Evolutionary conservation across 2,329 filamentous ascomycete genomes (phyloP), one percentile per base, ranked within the genome.

Genomic region (Apiospora phragmitis): DNA sequence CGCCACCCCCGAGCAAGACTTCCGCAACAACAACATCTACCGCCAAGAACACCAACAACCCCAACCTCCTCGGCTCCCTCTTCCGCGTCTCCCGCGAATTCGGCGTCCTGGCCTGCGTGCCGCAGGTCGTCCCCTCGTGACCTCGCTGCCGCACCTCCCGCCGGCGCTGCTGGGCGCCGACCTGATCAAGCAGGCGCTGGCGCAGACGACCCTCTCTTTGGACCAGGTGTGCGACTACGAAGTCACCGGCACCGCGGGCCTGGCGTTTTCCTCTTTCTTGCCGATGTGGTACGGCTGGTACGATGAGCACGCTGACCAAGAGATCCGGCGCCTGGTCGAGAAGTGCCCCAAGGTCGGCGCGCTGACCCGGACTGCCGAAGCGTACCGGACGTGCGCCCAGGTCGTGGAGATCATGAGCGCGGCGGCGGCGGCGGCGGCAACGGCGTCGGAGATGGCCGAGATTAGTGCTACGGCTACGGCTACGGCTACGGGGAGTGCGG

Each of bases 261-360:
- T 70, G 1, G 67, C 69, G 1, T 76, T 74, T 47, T 76, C 76
- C 2, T 55, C 68, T 59, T 77, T 74, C 69, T 68, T 77, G 67
- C 76, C 76, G 2, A 55, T 69, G 1, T 76, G 76, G 75, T 77
- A 77, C 69, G 62, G 65, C 69, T 77, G 76, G 76, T 76, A 77
- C 70, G 66, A 71, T 45, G 68, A 29, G 7, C 69, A 76, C 49
- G 71, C 71, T 65, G 69, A 55, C 24, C 32, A 6, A 1, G 71
- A 70, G 18, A 72, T 77, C 43, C 70, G 65, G 43, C 67, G 38
- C 11, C 47, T 77, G 41, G 69, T 76, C 18, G 70, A 71, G 5
- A 73, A 70, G 41, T 77, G 76, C 68, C 70, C 75, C 14, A 68
- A 62, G 12, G 75, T 73, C 0, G 62, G 55, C 11, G 62, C 47